Percentiles rank a stretch among this genome's conserved stretches.
Conservation (phyloP, 257 asterid genomes). For the Gardenia jasminoides region DNA sequence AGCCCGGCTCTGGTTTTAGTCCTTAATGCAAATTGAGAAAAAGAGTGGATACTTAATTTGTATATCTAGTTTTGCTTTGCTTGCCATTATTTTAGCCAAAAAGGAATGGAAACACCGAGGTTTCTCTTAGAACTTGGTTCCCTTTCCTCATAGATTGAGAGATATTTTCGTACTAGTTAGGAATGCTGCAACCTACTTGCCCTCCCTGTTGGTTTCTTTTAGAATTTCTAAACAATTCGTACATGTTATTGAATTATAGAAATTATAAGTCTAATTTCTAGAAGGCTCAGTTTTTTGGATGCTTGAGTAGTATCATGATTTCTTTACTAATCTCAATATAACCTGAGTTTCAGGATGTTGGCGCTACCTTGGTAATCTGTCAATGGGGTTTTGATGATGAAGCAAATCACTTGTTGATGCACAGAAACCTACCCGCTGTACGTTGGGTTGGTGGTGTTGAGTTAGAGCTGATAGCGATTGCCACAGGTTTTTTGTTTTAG, state of each 20-base stretch:
- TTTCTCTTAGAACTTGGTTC: neutral
- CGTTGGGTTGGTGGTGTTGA: constrained; percentile 99
- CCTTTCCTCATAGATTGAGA: neutral
- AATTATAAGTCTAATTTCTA: neutral
- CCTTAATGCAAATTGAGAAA: neutral
- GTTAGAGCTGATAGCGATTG: constrained; percentile 92
- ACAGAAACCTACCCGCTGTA: constrained; percentile 88
- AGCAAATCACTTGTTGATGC: constrained; percentile 92
- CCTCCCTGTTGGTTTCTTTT: neutral
- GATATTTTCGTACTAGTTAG: neutral
- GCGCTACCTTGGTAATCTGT: constrained; percentile 92
- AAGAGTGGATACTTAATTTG: neutral
- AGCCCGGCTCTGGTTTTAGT: neutral
- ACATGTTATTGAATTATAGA: neutral
- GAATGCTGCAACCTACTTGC: neutral
- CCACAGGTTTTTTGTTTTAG: constrained; percentile 68
- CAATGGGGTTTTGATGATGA: constrained; percentile 99
- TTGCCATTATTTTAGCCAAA: neutral
- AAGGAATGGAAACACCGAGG: neutral
- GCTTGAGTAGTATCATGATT: constrained; percentile 10
- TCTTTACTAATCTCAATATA: constrained; percentile 15
- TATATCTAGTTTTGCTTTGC: neutral
- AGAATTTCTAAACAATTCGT: neutral
- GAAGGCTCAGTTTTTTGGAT: neutral
- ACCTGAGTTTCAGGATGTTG: constrained; percentile 70